These are phyloP conservation scores for Beauveria sp. DNA, from an alignment of 2,329 filamentous ascomycete genomes.

Conservation along the genomic window DNA sequence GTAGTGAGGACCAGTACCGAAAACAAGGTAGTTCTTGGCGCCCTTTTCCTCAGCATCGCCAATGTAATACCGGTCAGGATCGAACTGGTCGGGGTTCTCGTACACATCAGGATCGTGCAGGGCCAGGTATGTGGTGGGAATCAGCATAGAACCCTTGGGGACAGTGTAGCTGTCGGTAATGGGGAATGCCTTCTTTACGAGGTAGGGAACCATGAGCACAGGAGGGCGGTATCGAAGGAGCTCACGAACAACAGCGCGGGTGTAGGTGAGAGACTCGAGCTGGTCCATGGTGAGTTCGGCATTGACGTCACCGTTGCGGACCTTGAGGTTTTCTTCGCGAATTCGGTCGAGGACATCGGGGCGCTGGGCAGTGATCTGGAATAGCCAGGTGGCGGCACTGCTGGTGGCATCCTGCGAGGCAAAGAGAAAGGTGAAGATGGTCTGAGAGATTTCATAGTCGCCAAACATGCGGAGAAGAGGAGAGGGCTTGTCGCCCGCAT, in stretches of 20 bases:
- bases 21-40: constrained; percentile 93
- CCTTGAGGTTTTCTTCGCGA: constrained; percentile 78
- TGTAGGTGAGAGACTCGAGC: constrained; percentile 83
- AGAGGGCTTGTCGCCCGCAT: constrained; percentile 67
- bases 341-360: constrained; percentile 88
- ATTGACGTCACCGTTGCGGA: constrained; percentile 66
- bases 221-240: constrained; percentile 89
- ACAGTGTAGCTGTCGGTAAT: constrained; percentile 84
- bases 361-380: constrained; percentile 88
- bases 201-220: constrained; percentile 93
- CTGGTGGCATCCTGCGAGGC: constrained; percentile 96
- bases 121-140: constrained; percentile 83
- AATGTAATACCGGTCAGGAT: constrained; percentile 85
- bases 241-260: constrained; percentile 84
- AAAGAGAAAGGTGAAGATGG: constrained; percentile 92
- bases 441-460: constrained; percentile 88
- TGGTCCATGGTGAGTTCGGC: constrained; percentile 71
- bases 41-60: constrained; percentile 81
- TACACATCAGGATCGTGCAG: constrained; percentile 92
- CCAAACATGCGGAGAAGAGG: constrained; percentile 79
- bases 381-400: constrained; percentile 88
- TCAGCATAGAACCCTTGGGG: constrained; percentile 90
- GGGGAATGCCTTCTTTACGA: constrained; percentile 91
- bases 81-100: constrained; percentile 77
- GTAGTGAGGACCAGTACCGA: constrained; percentile 93